A percentile compares a stretch with the other conserved stretches of the same genome.
Conservation (phyloP, 2,329 filamentous ascomycete genomes). For the Fusarium sp. region DNA sequence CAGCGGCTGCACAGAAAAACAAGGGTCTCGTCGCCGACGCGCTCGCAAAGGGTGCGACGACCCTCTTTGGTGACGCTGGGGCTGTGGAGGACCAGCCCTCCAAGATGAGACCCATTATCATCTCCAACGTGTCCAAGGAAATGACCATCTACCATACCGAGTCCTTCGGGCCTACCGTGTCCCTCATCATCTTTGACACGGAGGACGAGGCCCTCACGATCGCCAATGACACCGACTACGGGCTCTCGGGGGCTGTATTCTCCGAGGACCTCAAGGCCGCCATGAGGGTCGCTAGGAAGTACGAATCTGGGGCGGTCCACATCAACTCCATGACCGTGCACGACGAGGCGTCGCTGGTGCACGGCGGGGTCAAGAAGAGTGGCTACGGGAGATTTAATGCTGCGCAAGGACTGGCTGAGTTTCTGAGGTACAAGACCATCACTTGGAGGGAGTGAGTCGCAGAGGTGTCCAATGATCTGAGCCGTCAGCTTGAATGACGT, state of each 20-base stretch:
- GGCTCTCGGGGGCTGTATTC: constrained; percentile 75
- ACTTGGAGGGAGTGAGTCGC: background rate
- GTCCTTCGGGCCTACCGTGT: constrained; percentile 64
- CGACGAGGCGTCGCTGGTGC: constrained; percentile 68
- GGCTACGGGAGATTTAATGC: constrained; percentile 67
- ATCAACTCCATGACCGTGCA: constrained; percentile 73
- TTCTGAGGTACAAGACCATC: constrained; percentile 49
- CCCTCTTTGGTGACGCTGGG: background rate
- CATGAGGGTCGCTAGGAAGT: constrained; percentile 63
- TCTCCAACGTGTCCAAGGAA: background rate
- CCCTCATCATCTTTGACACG: constrained; percentile 67
- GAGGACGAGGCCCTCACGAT: constrained; percentile 76
- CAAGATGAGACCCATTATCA: background rate
- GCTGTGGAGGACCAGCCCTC: background rate
- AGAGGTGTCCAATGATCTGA: background rate
- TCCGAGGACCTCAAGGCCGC: constrained; percentile 70
- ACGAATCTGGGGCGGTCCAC: constrained; percentile 72
- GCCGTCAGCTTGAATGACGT: background rate
- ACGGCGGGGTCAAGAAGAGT: constrained; percentile 70
- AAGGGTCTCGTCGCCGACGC: background rate
- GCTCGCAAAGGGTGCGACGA: background rate
- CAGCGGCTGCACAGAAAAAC: background rate
- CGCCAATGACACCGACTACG: constrained; percentile 84
- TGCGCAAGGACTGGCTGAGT: constrained; percentile 43
- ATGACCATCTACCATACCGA: constrained; percentile 13